A percentile compares a stretch with the other conserved stretches of the same genome.
Conservation (phyloP, 768 basidiomycete genomes). For the Fistulinella prunicolor region DNA sequence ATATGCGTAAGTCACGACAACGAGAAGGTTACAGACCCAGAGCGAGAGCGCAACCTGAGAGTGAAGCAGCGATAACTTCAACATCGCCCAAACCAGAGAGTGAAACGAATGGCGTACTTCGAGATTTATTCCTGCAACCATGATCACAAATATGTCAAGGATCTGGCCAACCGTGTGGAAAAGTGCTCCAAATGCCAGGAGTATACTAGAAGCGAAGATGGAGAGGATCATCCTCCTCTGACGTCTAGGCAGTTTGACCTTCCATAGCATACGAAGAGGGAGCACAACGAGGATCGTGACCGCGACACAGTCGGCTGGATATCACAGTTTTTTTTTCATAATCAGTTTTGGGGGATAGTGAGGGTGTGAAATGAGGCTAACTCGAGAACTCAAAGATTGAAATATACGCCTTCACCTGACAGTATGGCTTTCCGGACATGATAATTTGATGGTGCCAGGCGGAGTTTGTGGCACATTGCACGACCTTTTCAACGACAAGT, state of each 20-base stretch:
- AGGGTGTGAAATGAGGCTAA: constrained; percentile 1
- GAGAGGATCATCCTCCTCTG: constrained; percentile 25
- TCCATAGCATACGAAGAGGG: constrained; percentile 22
- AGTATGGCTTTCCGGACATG: constrained; percentile 8
- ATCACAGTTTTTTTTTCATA: too few species aligned
- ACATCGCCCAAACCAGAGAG: background rate
- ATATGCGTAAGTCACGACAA: constrained; percentile 18
- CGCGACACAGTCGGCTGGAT: constrained; percentile 16
- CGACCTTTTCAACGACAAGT: constrained; percentile 7
- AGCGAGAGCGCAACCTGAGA: constrained; percentile 16
- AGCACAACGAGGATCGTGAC: constrained; percentile 15
- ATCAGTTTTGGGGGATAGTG: background rate
- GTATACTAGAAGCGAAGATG: constrained; percentile 21
- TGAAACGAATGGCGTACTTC: constrained; percentile 10
- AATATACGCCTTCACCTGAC: background rate
- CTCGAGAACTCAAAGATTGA: constrained; percentile 15
- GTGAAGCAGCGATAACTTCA: constrained; percentile 1
- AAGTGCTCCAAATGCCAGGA: constrained; percentile 14
- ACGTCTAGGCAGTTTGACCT: constrained; percentile 16
- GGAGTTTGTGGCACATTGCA: constrained; percentile 6
- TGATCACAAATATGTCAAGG: constrained; percentile 1
- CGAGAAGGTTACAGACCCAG: constrained; percentile 23
- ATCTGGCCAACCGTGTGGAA: constrained; percentile 14
- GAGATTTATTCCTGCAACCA: constrained; percentile 13
- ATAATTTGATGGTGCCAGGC: constrained; percentile 7